Evolutionary conservation across 345 rosid genomes (phyloP).

Genomic region (Balakata baccata): DNA sequence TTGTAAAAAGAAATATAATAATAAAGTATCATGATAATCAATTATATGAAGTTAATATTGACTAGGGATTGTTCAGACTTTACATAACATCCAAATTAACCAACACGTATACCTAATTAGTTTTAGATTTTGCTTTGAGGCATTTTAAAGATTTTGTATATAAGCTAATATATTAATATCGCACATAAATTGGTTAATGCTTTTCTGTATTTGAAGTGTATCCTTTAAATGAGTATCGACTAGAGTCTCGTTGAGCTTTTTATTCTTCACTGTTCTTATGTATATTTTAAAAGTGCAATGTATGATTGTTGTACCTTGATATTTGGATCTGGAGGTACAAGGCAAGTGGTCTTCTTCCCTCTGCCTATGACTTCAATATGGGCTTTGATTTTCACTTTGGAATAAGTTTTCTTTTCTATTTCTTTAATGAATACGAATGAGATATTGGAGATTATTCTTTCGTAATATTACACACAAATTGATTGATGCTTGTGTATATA

Average conservation of each 20-base stretch:
- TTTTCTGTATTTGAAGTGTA: too few relatives aligned
- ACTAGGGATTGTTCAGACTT: not conserved
- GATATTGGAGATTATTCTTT: not conserved
- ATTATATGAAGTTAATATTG: not conserved
- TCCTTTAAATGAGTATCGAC: too few relatives aligned
- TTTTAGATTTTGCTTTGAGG: not conserved
- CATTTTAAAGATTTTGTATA: not conserved
- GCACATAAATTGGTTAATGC: too few relatives aligned
- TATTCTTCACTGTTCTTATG: too few relatives aligned
- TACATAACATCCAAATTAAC: not conserved
- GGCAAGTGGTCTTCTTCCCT: not conserved
- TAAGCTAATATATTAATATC: not conserved
- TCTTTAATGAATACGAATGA: not conserved
- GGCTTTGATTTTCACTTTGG: not conserved
- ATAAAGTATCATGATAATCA: not conserved
- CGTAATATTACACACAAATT: not conserved
- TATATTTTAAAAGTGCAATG: too few relatives aligned
- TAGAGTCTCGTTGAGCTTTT: too few relatives aligned
- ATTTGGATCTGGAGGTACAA: not conserved
- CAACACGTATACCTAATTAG: not conserved
- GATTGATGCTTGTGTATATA: not conserved
- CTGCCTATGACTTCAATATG: not conserved
- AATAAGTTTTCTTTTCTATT: too few relatives aligned
- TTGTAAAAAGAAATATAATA: not conserved
- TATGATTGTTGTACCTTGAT: too few relatives aligned